These are phyloP conservation scores for Hortiboletus flavorubellus DNA, from an alignment of 768 basidiomycete genomes.

Conservation along the genomic window DNA sequence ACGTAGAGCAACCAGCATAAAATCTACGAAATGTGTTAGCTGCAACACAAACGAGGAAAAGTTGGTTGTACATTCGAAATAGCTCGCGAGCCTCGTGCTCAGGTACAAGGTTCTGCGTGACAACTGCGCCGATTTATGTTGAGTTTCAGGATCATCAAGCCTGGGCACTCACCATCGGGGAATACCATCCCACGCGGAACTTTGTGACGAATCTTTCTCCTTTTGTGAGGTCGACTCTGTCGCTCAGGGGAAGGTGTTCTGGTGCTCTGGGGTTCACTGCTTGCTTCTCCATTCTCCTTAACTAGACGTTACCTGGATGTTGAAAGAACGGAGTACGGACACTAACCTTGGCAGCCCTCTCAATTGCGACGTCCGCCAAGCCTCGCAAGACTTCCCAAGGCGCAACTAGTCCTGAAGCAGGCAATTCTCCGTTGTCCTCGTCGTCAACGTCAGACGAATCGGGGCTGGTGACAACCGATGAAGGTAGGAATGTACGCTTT, in stretches of 20 bases:
- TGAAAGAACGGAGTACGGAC: background rate
- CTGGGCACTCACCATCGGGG: slow-evolving; percentile 61
- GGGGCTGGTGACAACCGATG: slow-evolving; percentile 70
- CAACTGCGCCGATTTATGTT: slow-evolving; percentile 46
- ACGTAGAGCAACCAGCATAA: slow-evolving; percentile 90
- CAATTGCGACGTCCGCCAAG: slow-evolving; percentile 76
- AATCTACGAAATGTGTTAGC: slow-evolving; percentile 49
- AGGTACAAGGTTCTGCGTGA: slow-evolving; percentile 76
- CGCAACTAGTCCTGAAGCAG: slow-evolving; percentile 77
- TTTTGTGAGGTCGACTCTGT: slow-evolving; percentile 65
- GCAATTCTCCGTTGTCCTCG: slow-evolving; percentile 75
- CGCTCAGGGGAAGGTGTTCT: slow-evolving; percentile 72
- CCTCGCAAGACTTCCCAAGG: slow-evolving; percentile 85
- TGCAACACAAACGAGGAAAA: slow-evolving; percentile 6
- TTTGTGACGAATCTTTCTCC: slow-evolving; percentile 67
- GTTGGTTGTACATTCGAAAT: slow-evolving; percentile 64
- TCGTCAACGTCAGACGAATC: slow-evolving; percentile 86
- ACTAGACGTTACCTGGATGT: slow-evolving; percentile 13
- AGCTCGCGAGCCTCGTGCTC: slow-evolving; percentile 84
- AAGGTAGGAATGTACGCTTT: slow-evolving; percentile 59
- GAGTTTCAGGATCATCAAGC: background rate
- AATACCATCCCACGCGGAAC: slow-evolving; percentile 56
- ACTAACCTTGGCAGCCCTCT: slow-evolving; percentile 72
- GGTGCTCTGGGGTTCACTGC: slow-evolving; percentile 72
- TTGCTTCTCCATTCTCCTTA: slow-evolving; percentile 70